Conservation (phyloP, 139 green algal species). For the Picochlorum sp. region DNA sequence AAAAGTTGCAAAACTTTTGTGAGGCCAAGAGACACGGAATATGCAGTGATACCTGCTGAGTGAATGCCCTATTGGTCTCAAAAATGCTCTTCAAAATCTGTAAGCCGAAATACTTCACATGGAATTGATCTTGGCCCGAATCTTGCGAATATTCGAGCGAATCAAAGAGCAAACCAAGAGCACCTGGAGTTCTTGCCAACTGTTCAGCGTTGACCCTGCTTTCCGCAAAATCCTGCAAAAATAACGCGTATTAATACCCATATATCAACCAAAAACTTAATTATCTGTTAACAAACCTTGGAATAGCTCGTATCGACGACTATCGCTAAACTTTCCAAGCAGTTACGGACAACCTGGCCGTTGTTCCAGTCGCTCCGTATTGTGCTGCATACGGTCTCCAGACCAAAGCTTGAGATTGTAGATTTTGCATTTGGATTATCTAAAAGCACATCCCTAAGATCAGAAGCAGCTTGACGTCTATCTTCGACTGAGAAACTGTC, state of each 20-base stretch:
- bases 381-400: slow-evolving; percentile 57
- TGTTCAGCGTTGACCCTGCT: slow-evolving; percentile 68
- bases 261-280: neutral
- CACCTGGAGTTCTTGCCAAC: slow-evolving; percentile 46
- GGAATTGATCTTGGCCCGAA: slow-evolving; percentile 65
- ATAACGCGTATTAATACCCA: neutral
- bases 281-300: neutral
- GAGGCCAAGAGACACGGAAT: neutral
- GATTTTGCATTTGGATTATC: slow-evolving; percentile 49
- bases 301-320: neutral
- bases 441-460: slow-evolving; percentile 55
- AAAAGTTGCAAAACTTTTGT: too few relatives aligned
- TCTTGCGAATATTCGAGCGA: slow-evolving; percentile 55
- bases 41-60: slow-evolving; percentile 5
- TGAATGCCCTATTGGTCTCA: slow-evolving; percentile 4
- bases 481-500: slow-evolving; percentile 68
- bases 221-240: slow-evolving; percentile 7
- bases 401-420: slow-evolving; percentile 63
- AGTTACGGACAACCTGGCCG: slow-evolving; percentile 58
- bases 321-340: slow-evolving; percentile 65
- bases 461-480: slow-evolving; percentile 52
- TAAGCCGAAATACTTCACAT: slow-evolving; percentile 77
- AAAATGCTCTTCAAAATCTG: slow-evolving; percentile 70
- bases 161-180: slow-evolving; percentile 61
- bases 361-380: slow-evolving; percentile 73